Base-by-base conservation (phyloP, 148 eudicot genomes). In the Rhododendron molle region DNA sequence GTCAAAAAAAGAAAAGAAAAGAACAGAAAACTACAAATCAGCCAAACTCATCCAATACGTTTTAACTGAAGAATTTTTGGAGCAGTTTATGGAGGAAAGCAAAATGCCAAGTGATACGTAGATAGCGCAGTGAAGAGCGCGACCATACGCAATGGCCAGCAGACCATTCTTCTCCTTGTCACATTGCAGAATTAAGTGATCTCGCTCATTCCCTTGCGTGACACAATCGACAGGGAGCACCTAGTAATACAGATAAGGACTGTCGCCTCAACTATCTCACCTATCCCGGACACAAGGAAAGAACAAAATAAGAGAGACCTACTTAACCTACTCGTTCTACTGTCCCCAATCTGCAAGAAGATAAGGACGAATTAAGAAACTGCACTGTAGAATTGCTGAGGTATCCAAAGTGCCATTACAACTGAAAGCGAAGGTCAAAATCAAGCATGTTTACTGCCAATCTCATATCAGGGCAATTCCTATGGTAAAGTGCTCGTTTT, bases 401-500 rank as follows among this genome's bases (percentile, higher is more conserved):
- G 85, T 76, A 44, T 85, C 89, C 84, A 77, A 83, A 80, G 93
- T 32, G 84, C 32, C 73, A 73, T 34, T 67, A 83, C 58, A 43
- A 76, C 20, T 38, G 78, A 73, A 58, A 82, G 72, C 26, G 78
- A 78, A 47, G 21, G 32, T 32, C 84, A 83, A 83, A 80, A 86
- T 80, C 43, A 69, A 38, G 84, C 81, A 86, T 62, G 78, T 80
- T 5, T 46, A 62, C 34, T 58, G 30, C 81, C 79, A 86, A 81
- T 44, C 40, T 71, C 14, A 83, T 83, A 87, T 78, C 54, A 79
- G 83, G 47, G 83, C 56, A 76, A 62, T 71, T 65, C 50, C 47
- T 83, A 85, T 65, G 84, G 80, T 83, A 90, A 90, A 91, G 78
- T 30, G 18, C 82, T 83, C 86, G 85, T 82, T 83, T 84, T 88